Percentiles rank a stretch among this genome's conserved stretches.
Evolutionary conservation across 768 basidiomycete genomes (phyloP).

Genomic region (Termitomyces sp.): DNA sequence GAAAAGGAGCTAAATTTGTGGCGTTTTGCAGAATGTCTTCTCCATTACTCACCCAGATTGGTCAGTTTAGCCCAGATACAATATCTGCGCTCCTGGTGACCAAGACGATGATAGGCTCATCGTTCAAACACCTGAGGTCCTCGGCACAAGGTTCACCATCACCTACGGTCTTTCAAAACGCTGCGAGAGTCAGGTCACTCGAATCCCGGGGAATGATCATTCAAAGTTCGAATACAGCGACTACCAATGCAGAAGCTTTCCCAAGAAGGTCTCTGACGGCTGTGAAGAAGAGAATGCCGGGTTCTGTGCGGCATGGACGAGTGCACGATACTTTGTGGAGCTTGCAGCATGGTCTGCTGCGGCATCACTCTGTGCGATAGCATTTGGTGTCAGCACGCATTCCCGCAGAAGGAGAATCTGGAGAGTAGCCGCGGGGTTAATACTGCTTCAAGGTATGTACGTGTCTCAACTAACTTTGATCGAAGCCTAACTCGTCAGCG

Average conservation of each 20-base stretch:
- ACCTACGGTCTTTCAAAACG: slow-evolving; percentile 57
- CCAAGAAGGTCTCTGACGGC: slow-evolving; percentile 42
- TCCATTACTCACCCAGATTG: slow-evolving; percentile 60
- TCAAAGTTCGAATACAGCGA: slow-evolving; percentile 47
- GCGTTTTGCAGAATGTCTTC: slow-evolving; percentile 46
- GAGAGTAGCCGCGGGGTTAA: slow-evolving; percentile 65
- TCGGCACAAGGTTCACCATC: slow-evolving; percentile 43
- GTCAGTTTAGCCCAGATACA: slow-evolving; percentile 28
- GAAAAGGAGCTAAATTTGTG: background rate
- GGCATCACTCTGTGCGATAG: slow-evolving; percentile 51
- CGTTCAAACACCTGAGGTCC: slow-evolving; percentile 36
- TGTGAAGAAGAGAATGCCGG: slow-evolving; percentile 50
- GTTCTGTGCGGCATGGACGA: slow-evolving; percentile 69
- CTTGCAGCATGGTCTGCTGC: slow-evolving; percentile 62
- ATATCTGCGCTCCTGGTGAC: slow-evolving; percentile 1
- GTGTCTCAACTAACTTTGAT: background rate
- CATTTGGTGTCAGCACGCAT: slow-evolving; percentile 69
- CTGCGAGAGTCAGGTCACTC: slow-evolving; percentile 50
- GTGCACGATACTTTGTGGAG: slow-evolving; percentile 64
- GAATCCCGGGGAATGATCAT: slow-evolving; percentile 44
- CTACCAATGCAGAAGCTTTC: slow-evolving; percentile 65
- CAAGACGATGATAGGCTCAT: slow-evolving; percentile 35
- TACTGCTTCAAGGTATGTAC: slow-evolving; percentile 54
- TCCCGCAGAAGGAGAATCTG: slow-evolving; percentile 74
- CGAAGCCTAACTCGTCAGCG: background rate